Conservation (phyloP, 2,329 filamentous ascomycete genomes). For the Venturia pyrina region DNA sequence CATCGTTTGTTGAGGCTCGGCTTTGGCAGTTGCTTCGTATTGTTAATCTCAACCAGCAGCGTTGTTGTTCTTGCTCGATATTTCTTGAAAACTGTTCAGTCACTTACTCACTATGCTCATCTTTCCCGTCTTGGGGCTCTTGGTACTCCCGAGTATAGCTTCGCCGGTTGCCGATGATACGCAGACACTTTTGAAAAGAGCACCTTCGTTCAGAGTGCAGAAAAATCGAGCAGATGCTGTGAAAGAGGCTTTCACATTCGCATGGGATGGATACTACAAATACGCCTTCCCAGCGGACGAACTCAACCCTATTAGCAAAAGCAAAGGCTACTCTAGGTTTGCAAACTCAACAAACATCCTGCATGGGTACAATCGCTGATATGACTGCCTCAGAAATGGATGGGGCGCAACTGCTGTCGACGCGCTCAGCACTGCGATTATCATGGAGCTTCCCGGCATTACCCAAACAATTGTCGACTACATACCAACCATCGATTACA, state of each 20-base stretch:
- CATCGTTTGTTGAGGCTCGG: background rate
- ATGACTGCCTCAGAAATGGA: slow-evolving; percentile 49
- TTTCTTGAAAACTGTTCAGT: background rate
- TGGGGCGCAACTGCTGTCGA: slow-evolving; percentile 82
- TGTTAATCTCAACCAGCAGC: background rate
- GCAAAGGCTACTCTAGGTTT: slow-evolving; percentile 59
- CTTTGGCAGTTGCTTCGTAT: background rate
- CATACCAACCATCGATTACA: slow-evolving; percentile 53
- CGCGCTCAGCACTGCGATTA: slow-evolving; percentile 65
- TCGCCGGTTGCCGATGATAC: background rate
- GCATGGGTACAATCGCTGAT: background rate
- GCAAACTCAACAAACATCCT: slow-evolving; percentile 13
- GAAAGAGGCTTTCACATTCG: slow-evolving; percentile 22
- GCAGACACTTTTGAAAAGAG: background rate
- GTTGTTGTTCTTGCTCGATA: background rate
- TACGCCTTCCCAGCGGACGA: slow-evolving; percentile 37
- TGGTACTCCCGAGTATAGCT: background rate
- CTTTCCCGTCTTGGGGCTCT: background rate
- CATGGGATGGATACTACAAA: slow-evolving; percentile 25
- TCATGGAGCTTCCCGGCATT: slow-evolving; percentile 61
- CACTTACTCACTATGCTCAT: background rate
- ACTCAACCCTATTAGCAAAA: slow-evolving; percentile 57
- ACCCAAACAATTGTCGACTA: slow-evolving; percentile 62
- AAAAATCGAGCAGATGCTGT: slow-evolving; percentile 14
- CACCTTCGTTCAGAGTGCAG: background rate